Conservation (phyloP, 331 rosid species). For the Phaseolus coccineus region DNA sequence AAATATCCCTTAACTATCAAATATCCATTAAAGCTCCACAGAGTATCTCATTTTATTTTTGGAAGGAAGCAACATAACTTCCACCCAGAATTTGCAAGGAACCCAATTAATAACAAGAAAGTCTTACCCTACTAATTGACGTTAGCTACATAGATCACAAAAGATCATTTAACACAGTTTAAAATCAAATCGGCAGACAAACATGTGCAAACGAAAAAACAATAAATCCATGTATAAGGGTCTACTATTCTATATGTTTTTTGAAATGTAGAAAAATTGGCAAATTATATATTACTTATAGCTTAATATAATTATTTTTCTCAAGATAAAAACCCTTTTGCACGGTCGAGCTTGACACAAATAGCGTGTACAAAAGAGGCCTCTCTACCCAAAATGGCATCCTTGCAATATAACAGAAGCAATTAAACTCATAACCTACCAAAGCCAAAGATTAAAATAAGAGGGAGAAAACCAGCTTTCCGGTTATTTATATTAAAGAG, state of each 20-base stretch:
- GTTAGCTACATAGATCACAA: not conserved
- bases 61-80: constrained; percentile 22
- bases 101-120: not conserved
- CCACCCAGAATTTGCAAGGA: not conserved
- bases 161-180: not conserved
- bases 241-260: not conserved
- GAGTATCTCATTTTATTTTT: not conserved
- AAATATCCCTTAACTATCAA: not conserved
- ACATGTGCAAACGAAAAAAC: constrained; percentile 5
- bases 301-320: constrained; percentile 11
- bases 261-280: not conserved
- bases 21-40: not conserved
- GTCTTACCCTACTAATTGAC: not conserved
- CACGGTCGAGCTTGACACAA: not conserved
- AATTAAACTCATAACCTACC: not conserved
- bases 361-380: not conserved
- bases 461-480: constrained; percentile 7
- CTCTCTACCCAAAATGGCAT: constrained; percentile 3
- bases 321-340: not conserved
- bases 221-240: not conserved
- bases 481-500: constrained; percentile 24
- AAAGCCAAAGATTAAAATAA: not conserved
- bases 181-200: not conserved
- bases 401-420: not conserved
- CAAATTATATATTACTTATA: not conserved